phyloP scores from a whole-genome alignment of 83 land plant genomes.

The Isoetes engelmannii region DNA sequence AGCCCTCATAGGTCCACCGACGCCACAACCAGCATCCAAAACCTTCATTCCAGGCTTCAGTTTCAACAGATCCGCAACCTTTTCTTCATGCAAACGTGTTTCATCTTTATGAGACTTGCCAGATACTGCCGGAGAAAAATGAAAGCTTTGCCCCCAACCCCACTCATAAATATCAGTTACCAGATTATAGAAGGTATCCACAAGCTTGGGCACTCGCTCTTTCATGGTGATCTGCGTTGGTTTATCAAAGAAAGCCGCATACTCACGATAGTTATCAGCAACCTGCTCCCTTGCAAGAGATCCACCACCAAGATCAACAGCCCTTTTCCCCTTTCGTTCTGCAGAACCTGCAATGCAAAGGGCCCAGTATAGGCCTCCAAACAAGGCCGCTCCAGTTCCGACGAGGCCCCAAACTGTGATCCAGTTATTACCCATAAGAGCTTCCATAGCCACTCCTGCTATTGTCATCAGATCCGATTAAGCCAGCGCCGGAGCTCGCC shows the following conservation, averaged over 20 bases:
- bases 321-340: slow-evolving; percentile 71
- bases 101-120: slow-evolving; percentile 69
- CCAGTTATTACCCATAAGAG: no score
- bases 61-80: slow-evolving; percentile 64
- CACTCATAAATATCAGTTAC: slow-evolving; percentile 97
- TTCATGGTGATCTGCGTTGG: slow-evolving; percentile 63
- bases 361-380: slow-evolving; percentile 62
- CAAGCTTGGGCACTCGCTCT: slow-evolving; percentile 74
- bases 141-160: slow-evolving; percentile 99
- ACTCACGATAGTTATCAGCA: slow-evolving; percentile 63
- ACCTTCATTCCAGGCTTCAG: slow-evolving; percentile 43
- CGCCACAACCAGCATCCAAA: slow-evolving; percentile 84
- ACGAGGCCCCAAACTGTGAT: slow-evolving; percentile 23
- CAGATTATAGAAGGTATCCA: slow-evolving; percentile 91
- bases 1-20: slow-evolving; percentile 90
- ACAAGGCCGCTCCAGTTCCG: slow-evolving; percentile 23
- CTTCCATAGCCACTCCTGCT: no score
- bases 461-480: no score
- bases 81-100: slow-evolving; percentile 79
- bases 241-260: slow-evolving; percentile 79
- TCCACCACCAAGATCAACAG: slow-evolving; percentile 78
- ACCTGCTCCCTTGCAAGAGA: slow-evolving; percentile 61
- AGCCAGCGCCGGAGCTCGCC: no score
- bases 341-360: slow-evolving; percentile 67
- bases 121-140: slow-evolving; percentile 75